Percentiles rank a stretch among this genome's conserved stretches.
Conservation (phyloP, 192 early-diverging fungal genomes). For the Linnemannia hyalina region DNA sequence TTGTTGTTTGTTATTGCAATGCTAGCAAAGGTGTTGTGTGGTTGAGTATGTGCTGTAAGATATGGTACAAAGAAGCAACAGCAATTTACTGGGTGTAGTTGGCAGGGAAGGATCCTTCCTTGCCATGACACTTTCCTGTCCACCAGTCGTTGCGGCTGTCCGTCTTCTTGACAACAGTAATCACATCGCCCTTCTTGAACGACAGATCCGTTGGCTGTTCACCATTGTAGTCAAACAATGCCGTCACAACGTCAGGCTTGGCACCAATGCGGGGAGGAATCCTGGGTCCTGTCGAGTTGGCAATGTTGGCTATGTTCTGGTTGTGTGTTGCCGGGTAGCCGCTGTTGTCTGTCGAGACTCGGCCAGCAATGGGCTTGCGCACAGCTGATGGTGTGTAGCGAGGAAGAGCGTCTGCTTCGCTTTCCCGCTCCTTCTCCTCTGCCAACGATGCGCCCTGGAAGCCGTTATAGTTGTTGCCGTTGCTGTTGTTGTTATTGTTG, state of each 20-base stretch:
- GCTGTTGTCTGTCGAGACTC: conserved; percentile 46
- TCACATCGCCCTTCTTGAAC: conserved; percentile 90
- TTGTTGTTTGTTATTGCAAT: neutral
- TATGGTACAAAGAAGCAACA: neutral
- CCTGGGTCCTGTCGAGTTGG: conserved; percentile 50
- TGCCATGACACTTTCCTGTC: conserved; percentile 79
- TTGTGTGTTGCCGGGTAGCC: conserved; percentile 11
- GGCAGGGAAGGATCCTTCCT: conserved; percentile 80
- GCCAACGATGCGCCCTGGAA: neutral
- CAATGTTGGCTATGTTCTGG: conserved; percentile 24
- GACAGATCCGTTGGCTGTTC: conserved; percentile 85
- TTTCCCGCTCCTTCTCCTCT: conserved; percentile 26
- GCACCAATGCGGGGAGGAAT: conserved; percentile 48
- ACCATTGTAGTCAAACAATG: conserved; percentile 88
- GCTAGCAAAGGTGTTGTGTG: neutral
- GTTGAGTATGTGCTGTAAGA: neutral
- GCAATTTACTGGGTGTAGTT: conserved; percentile 72
- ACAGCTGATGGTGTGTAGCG: conserved; percentile 35
- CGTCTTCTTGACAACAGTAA: conserved; percentile 81
- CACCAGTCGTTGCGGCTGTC: conserved; percentile 91
- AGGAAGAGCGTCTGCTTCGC: conserved; percentile 20
- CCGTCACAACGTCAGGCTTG: conserved; percentile 67
- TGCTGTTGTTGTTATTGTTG: neutral
- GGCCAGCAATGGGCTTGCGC: conserved; percentile 31
- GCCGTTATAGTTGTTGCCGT: neutral